Base-by-base conservation (phyloP, 345 rosid genomes). In the Eucalyptus dawsonii region DNA sequence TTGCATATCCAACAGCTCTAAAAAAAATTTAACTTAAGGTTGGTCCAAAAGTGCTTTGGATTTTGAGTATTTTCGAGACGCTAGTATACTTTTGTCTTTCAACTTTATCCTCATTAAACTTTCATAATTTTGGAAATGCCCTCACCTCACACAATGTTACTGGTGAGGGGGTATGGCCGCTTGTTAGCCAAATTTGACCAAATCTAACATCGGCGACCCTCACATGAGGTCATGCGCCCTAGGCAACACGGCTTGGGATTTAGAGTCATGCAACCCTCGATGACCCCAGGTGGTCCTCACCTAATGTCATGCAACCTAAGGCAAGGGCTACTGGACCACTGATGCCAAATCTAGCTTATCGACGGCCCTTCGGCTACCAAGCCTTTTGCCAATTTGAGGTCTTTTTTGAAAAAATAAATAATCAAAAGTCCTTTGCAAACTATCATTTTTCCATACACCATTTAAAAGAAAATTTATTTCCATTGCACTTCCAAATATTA, bases 151-250 rank as follows among this genome's bases (percentile, higher is more conserved):
- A 11, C 27, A 8, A 31, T 2, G 27, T 72, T 42, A 10, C 3
- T 2, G 1, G 27, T 25, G 2, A 72, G 40, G 25, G 81, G 14
- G 5, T 37, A 3, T 4, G 4, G 81, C 14, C 0, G 0, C 80
- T 17, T 15, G 5, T 11, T 3, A 31, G 14, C 25, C 7, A 8
- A 7, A 14, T 31, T 16, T 65, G 37, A 65, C 17, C 37, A 72
- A 7, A 72, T 37, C 14, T 19, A 22, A 44, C 15, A 76, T 11
- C 2, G 1, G 8, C 8, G 0, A 22, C 45, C 4, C 24, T 34
- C 25, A 6, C 25, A 19, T 9, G 24, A 34, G 25, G 14, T 34
- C 7, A 2, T 3, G 25, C 4, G 3, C 19, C 44, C 25, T 2
- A 2, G 8, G 44, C 6, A 21, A 69, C 25, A 3, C 14, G 4